Evolutionary conservation across 1,139 yeast species (phyloP).

Genomic region (Diutina ranongensis): DNA sequence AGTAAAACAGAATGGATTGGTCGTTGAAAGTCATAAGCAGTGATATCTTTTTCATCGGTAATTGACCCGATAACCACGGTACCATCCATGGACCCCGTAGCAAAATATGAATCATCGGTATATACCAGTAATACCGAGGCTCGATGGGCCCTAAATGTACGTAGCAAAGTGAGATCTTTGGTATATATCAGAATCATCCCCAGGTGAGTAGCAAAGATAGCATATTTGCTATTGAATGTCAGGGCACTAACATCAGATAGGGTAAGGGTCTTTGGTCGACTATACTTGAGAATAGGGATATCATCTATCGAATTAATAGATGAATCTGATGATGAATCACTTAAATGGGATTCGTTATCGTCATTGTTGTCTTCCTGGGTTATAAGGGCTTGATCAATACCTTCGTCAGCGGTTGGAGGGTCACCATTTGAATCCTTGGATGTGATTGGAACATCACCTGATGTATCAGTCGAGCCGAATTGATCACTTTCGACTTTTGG

Average conservation of each 20-base stretch:
- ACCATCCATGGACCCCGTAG: slow-evolving; percentile 90
- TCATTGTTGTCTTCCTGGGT: background rate
- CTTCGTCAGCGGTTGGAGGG: too few relatives aligned
- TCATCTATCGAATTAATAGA: slow-evolving; percentile 26
- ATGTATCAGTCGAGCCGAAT: too few relatives aligned
- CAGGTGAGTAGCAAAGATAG: slow-evolving; percentile 82
- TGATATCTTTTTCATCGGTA: slow-evolving; percentile 47
- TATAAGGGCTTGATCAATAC: too few relatives aligned
- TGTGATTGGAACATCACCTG: too few relatives aligned
- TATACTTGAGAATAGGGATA: slow-evolving; percentile 62
- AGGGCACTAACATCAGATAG: slow-evolving; percentile 73
- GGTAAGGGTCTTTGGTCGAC: slow-evolving; percentile 53
- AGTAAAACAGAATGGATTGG: slow-evolving; percentile 84
- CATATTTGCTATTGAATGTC: slow-evolving; percentile 42
- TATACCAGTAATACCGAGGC: slow-evolving; percentile 70
- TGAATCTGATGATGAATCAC: background rate
- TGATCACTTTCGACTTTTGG: too few relatives aligned
- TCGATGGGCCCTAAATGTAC: slow-evolving; percentile 75
- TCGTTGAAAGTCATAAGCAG: slow-evolving; percentile 72
- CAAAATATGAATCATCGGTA: slow-evolving; percentile 64
- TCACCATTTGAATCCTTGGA: too few relatives aligned
- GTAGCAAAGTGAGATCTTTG: slow-evolving; percentile 43
- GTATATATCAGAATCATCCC: slow-evolving; percentile 66
- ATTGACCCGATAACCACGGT: slow-evolving; percentile 75
- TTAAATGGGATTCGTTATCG: background rate